Percentiles rank a stretch among this genome's conserved stretches.
Conservation (phyloP, 192 early-diverging fungal genomes). For the Backusella tarrabulga region DNA sequence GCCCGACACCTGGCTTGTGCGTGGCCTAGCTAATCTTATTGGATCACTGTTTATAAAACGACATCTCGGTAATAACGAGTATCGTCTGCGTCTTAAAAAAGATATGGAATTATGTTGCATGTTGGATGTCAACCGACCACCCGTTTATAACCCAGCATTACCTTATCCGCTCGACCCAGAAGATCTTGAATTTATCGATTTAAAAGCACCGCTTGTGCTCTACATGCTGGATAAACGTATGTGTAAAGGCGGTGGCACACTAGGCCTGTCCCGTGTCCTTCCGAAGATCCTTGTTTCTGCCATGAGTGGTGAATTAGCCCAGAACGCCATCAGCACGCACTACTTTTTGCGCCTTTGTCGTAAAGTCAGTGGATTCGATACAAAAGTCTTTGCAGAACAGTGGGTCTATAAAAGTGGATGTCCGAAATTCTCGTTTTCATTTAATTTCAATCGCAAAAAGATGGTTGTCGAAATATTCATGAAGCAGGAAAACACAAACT, state of each 20-base stretch:
- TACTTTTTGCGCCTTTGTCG: constrained; percentile 80
- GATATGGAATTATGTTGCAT: constrained; percentile 82
- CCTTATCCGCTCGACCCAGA: constrained; percentile 52
- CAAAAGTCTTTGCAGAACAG: constrained; percentile 82
- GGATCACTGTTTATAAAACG: constrained; percentile 73
- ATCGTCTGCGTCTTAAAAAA: constrained; percentile 73
- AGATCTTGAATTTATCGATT: constrained; percentile 70
- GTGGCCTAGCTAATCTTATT: constrained; percentile 78
- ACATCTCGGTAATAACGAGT: constrained; percentile 88
- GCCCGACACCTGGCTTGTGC: constrained; percentile 88
- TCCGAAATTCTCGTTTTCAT: constrained; percentile 81
- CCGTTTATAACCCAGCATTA: constrained; percentile 70
- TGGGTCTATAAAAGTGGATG: constrained; percentile 93
- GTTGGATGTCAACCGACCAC: constrained; percentile 85
- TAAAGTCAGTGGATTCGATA: constrained; percentile 82
- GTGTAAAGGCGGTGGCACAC: constrained; percentile 69
- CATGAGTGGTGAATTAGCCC: constrained; percentile 63
- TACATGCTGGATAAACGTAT: constrained; percentile 91
- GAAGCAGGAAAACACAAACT: constrained; percentile 69
- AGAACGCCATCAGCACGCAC: constrained; percentile 61
- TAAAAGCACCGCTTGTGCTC: constrained; percentile 88
- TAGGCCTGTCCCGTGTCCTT: constrained; percentile 74
- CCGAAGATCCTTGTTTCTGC: constrained; percentile 76
- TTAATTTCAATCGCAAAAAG: constrained; percentile 94
- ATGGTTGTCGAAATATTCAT: constrained; percentile 91